Conservation (phyloP, 352 stramenopile species). For the Pythium aphanidermatum region DNA sequence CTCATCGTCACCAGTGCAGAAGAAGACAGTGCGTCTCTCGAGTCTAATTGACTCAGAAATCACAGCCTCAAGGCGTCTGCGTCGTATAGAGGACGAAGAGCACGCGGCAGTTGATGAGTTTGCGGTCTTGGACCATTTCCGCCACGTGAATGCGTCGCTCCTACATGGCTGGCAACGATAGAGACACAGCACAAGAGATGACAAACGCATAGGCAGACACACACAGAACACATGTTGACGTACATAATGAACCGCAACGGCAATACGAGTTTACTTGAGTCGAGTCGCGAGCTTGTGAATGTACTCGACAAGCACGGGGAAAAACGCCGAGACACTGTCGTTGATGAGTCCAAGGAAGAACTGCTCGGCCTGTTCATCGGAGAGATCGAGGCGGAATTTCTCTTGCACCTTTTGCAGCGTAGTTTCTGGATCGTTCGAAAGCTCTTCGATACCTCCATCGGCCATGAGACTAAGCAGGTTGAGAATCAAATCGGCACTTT, state of each 20-base stretch:
- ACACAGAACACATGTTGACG: background rate
- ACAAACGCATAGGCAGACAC: slow-evolving; percentile 2
- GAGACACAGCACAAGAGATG: slow-evolving; percentile 15
- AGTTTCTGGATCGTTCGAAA: slow-evolving; percentile 81
- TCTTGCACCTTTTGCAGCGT: slow-evolving; percentile 91
- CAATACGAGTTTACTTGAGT: slow-evolving; percentile 32
- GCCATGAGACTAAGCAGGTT: slow-evolving; percentile 99
- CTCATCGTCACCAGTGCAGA: background rate
- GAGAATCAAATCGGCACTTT: slow-evolving; percentile 97
- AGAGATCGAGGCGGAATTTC: slow-evolving; percentile 96
- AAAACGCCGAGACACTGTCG: slow-evolving; percentile 92
- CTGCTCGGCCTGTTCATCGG: slow-evolving; percentile 95
- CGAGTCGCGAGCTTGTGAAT: slow-evolving; percentile 82
- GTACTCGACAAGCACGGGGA: slow-evolving; percentile 83
- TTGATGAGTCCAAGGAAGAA: slow-evolving; percentile 97
- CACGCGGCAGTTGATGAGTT: slow-evolving; percentile 14
- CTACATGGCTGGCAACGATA: slow-evolving; percentile 34
- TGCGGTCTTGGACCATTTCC: slow-evolving; percentile 44
- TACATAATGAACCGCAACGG: background rate
- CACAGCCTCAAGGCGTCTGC: too few species aligned
- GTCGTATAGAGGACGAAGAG: background rate
- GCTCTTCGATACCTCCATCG: slow-evolving; percentile 96
- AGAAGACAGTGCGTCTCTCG: slow-evolving; percentile 9
- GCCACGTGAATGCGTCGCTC: slow-evolving; percentile 27
- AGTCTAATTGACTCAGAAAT: slow-evolving; percentile 19